Evolutionary conservation across 2,329 filamentous ascomycete species (phyloP), one percentile per base, ranked within the genome.

Genomic region (Ophiostoma sp.): DNA sequence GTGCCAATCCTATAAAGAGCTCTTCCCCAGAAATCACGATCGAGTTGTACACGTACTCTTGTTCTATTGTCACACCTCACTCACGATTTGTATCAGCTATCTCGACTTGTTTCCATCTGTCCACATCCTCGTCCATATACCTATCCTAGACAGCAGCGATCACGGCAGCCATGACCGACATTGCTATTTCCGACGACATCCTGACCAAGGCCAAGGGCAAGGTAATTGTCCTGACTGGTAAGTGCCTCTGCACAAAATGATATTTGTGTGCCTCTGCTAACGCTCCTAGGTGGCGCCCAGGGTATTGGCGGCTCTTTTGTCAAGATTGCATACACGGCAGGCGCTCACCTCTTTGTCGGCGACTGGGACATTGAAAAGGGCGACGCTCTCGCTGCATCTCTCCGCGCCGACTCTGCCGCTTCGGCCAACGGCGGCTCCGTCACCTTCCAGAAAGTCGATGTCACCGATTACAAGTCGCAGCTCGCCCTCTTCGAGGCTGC

Each of bases 401-500:
- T 77, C 7, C 31, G 28, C 42, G 36, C 39, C 66, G 66, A 64
- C n/a, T 2, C 17, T 12, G 74, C 64, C 6, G 59, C 75, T 0
- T 48, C 72, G n/a, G 48, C 48, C 11, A 36, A 25, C 45, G 50
- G 59, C 59, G 72, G 71, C 22, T 25, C 57, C 15, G 22, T 77
- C 79, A 68, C 71, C 61, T 87, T 86, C 78, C 79, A 83, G 17
- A 77, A 79, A 22, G 81, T 82, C 42, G 84, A 88, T 77, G 84
- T 87, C 9, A 81, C 82, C 11, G 78, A 81, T 59, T 86, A 87
- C 76, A 76, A 80, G n/a, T 82, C 83, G 17, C 82, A 85, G 36
- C 77, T 87, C 1, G 39, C 69, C 15, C 79, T 88, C 4, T 87
- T 87, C 77, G 82, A 85, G 31, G 74, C 80, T 2, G 84, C 85